Base-by-base conservation (phyloP, 345 rosid genomes). In the Rhodamnia rubescens region DNA sequence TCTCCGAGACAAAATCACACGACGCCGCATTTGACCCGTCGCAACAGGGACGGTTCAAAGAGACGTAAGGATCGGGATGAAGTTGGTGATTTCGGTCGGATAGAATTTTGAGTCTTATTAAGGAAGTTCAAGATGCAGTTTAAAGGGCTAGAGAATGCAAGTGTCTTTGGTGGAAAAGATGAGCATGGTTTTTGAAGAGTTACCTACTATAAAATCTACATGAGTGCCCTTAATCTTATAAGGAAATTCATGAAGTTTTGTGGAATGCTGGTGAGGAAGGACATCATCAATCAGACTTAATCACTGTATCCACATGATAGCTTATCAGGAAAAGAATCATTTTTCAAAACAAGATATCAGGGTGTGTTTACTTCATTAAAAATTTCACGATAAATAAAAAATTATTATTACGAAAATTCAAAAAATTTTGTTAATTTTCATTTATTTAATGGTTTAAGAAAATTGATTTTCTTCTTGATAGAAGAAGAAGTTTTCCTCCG, bases 21-120 rank as follows among this genome's bases (percentile, higher is more conserved):
- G 18, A 58, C 0, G 15, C 8, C 1, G 2, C 32, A n/a, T 58
- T 6, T 58, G 32, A 58, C 69, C 8, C 16, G 11, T 58, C 0
- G 2, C 64, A 7, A 26, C 5, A 7, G 32, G 6, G 69, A 12
- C 8, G 32, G 69, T 58, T 58, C 32, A 10, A 58, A 26, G 16
- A 26, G 32, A 16, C 15, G 29, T 26, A 26, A 29, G 32, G 15
- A 57, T 26, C 2, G 32, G 3, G 32, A 57, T 57, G 64, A 57
- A 57, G 16, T 57, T 57, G 64, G 64, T 57, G 64, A 57, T 57
- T 57, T 58, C 27, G 64, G 11, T 58, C n/a, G 6, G 64, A 58
- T n/a, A 2, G 14, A 57, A n/a, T 10, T 24, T 26, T 2, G 16
- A 26, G 26, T 26, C 18, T 12, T 26, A n/a, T n/a, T 58, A 11